Percentiles rank a stretch among this genome's conserved stretches.
These are phyloP conservation scores for Talaromyces rugulosus DNA, from an alignment of 2,329 filamentous ascomycete species.

Conservation along the genomic window DNA sequence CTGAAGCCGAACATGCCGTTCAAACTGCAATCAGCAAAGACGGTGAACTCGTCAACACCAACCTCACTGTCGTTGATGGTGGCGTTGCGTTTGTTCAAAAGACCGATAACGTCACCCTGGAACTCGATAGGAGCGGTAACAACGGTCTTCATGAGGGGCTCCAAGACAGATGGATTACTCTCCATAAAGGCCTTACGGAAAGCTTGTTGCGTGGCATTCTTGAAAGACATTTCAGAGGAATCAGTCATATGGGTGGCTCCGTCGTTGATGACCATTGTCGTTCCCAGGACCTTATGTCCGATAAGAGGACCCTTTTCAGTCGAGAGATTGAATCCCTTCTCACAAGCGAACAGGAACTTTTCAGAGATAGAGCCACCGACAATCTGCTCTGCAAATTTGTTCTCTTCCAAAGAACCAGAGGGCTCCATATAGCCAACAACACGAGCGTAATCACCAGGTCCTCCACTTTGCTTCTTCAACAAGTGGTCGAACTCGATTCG, in stretches of 20 bases:
- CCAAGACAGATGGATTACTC: constrained; percentile 77
- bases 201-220: constrained; percentile 87
- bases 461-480: constrained; percentile 91
- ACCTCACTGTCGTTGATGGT: constrained; percentile 95
- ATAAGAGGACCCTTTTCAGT: constrained; percentile 86
- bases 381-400: constrained; percentile 82
- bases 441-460: constrained; percentile 90
- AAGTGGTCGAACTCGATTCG: constrained; percentile 85
- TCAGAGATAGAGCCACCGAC: constrained; percentile 88
- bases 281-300: constrained; percentile 87
- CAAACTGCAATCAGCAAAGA: constrained; percentile 85
- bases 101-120: constrained; percentile 89
- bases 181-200: constrained; percentile 90
- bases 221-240: constrained; percentile 95
- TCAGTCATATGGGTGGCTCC: constrained; percentile 97
- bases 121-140: constrained; percentile 96
- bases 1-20: constrained; percentile 99
- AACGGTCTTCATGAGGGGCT: constrained; percentile 97
- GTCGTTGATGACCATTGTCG: constrained; percentile 89
- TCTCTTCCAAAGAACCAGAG: constrained; percentile 65
- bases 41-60: constrained; percentile 86
- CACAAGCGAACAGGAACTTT: constrained; percentile 91
- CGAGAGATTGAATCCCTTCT: constrained; percentile 84
- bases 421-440: constrained; percentile 92
- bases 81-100: constrained; percentile 95